Conservation (phyloP, 257 asterid species). For the Catharanthus roseus region DNA sequence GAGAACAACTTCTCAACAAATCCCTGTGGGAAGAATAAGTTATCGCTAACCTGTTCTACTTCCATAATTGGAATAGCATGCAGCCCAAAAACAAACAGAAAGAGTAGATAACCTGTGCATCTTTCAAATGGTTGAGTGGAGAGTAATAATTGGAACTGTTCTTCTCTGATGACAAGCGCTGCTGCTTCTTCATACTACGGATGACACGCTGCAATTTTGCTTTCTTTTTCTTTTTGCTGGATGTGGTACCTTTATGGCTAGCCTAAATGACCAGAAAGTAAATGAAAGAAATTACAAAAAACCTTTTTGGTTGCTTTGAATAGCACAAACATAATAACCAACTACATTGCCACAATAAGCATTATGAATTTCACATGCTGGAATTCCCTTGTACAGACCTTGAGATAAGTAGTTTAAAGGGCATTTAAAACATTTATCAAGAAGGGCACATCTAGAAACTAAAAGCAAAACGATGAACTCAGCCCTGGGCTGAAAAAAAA, state of each 20-base stretch:
- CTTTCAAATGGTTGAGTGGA: conserved; percentile 90
- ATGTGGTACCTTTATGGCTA: conserved; percentile 72
- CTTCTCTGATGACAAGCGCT: conserved; percentile 60
- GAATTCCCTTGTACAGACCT: not conserved
- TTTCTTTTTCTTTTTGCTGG: conserved; percentile 98
- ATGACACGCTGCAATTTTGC: conserved; percentile 85
- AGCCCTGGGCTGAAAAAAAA: no score
- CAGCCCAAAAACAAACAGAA: conserved; percentile 6
- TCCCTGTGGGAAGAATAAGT: conserved; percentile 44
- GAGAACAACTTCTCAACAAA: conserved; percentile 89
- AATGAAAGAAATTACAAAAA: not conserved
- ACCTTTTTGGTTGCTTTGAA: not conserved
- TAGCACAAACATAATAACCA: not conserved
- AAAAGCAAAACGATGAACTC: not conserved
- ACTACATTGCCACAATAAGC: not conserved
- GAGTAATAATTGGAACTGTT: conserved; percentile 53
- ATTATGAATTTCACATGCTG: not conserved
- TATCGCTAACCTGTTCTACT: conserved; percentile 1
- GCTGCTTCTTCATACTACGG: conserved; percentile 96
- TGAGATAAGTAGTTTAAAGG: not conserved
- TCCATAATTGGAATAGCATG: conserved; percentile 10
- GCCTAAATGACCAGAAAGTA: conserved; percentile 45
- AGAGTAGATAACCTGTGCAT: conserved; percentile 62
- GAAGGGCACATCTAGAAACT: not conserved
- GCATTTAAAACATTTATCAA: not conserved